A percentile compares a stretch with the other conserved stretches of the same genome.
Conservation (phyloP, 2,329 filamentous ascomycete genomes). For the Phoma sp. region DNA sequence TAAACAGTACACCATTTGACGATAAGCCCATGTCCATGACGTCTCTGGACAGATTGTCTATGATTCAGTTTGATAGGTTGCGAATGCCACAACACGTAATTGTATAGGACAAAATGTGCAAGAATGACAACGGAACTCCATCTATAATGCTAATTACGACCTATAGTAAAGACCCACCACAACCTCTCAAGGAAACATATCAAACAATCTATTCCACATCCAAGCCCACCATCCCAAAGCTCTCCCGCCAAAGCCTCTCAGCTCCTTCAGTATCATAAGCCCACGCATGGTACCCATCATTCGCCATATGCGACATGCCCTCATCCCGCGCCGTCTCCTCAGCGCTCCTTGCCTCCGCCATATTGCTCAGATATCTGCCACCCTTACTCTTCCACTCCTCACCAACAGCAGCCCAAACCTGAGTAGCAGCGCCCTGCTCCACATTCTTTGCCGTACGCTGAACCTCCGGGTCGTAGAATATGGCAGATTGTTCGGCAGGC, state of each 20-base stretch:
- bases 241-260: constrained; percentile 38
- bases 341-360: constrained; percentile 11
- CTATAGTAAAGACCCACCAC: no score
- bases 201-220: not conserved
- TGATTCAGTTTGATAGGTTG: no score
- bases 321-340: constrained; percentile 18
- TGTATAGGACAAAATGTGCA: no score
- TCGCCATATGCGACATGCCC: constrained; percentile 14
- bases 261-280: constrained; percentile 38
- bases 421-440: constrained; percentile 51
- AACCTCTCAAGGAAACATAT: no score
- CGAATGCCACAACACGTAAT: no score
- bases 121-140: no score
- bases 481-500: constrained; percentile 1
- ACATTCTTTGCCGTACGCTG: constrained; percentile 33
- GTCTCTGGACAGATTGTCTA: no score
- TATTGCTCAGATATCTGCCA: constrained; percentile 44
- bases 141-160: no score
- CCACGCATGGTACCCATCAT: constrained; percentile 26
- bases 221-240: constrained; percentile 24
- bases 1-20: no score
- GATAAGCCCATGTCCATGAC: no score
- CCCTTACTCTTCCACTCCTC: constrained; percentile 42
- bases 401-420: constrained; percentile 45
- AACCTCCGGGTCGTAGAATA: constrained; percentile 9